phyloP scores from a whole-genome alignment of 805 yeast genomes.

The Schwanniomyces yamadae region DNA sequence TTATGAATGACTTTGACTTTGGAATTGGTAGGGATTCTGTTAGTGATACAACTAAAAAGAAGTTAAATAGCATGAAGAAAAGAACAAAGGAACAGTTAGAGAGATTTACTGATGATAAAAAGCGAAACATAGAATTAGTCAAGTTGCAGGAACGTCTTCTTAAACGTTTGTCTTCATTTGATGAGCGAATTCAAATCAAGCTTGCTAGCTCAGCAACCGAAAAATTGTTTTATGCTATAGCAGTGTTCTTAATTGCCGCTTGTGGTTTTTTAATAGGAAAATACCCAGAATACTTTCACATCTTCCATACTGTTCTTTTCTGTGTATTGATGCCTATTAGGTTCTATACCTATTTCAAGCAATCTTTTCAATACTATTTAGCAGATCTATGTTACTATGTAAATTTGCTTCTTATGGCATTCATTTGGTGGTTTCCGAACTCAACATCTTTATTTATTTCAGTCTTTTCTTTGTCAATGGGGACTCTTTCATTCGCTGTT shows the following conservation, averaged over 20 bases:
- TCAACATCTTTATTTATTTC: slow-evolving; percentile 73
- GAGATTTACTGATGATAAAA: slow-evolving; percentile 22
- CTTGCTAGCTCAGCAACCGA: slow-evolving; percentile 48
- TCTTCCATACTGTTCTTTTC: slow-evolving; percentile 64
- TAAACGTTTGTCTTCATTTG: slow-evolving; percentile 32
- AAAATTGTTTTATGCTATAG: slow-evolving; percentile 75
- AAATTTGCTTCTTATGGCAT: slow-evolving; percentile 64
- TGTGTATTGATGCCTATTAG: slow-evolving; percentile 77
- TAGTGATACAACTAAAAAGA: slow-evolving; percentile 35
- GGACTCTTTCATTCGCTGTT: slow-evolving; percentile 90
- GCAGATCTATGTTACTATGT: slow-evolving; percentile 95
- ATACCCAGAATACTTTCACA: slow-evolving; percentile 74
- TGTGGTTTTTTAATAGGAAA: slow-evolving; percentile 78
- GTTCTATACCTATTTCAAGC: slow-evolving; percentile 76
- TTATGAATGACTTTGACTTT: slow-evolving; percentile 43
- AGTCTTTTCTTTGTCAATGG: slow-evolving; percentile 84
- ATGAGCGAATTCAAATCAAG: slow-evolving; percentile 32
- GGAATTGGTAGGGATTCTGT: slow-evolving; percentile 38
- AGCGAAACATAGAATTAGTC: slow-evolving; percentile 24
- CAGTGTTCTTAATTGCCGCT: slow-evolving; percentile 64
- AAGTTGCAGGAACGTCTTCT: slow-evolving; percentile 33
- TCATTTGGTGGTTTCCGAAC: slow-evolving; percentile 79
- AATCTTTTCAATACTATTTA: slow-evolving; percentile 77
- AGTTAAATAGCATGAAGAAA: slow-evolving; percentile 33
- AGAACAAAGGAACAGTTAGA: slow-evolving; percentile 33